Evolutionary conservation across 345 rosid genomes (phyloP), one percentile per base, ranked within the genome.

Genomic region (Dimocarpus longan): DNA sequence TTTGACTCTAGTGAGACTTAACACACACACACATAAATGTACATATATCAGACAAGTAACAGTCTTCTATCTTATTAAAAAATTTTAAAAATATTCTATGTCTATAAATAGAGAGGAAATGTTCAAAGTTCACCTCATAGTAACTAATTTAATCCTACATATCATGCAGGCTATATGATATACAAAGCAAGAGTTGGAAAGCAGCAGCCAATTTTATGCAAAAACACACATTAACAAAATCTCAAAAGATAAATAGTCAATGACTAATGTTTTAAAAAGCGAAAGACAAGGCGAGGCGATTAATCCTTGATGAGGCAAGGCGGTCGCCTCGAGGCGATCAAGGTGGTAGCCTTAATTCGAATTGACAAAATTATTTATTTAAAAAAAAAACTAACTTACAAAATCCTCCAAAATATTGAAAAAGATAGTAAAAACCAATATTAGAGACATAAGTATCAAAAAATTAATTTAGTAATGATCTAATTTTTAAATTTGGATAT

Each of bases 161-260:
- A n/a, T 52, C 21, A 52, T 54, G 43, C 15, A 28, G 37, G 8
- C 13, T 8, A 48, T 12, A 42, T 46, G 5, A 28, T 9, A 71
- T 10, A 42, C 32, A 72, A n/a, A 72, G 76, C 42, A 57, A 15
- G 22, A 44, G 46, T 19, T 72, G 54, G 26, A 32, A 56, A 72
- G 66, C 6, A 72, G 76, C 22, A 72, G 66, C 43, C 43, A 71
- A 71, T 22, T 28, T 54, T 22, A 15, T 48, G 62, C 62, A 26
- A 70, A 43, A 18, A 5, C n/a, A 71, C 0, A 70, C 74, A 50
- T 50, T 22, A 16, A 8, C 48, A 72, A n/a, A 72, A 60, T 64
- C 54, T 6, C 21, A 66, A 43, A 50, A 60, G 16, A 26, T 37
- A 46, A 60, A 77, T 5, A 69, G 68, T 21, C 66, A 16, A 13